phyloP scores from a whole-genome alignment of 148 eudicot species.

The Amaranthus palmeri region DNA sequence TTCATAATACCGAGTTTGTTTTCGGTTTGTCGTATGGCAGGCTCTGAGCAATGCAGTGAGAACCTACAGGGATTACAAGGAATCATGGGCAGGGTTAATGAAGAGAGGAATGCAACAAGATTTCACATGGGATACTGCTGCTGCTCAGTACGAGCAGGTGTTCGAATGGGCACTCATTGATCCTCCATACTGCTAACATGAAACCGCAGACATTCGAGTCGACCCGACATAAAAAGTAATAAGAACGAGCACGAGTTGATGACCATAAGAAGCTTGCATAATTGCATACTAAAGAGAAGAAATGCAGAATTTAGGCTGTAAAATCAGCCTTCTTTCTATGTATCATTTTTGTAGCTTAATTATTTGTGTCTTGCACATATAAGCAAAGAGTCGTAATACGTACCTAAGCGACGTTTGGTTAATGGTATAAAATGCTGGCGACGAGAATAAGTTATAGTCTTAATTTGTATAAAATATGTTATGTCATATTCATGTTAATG shows the following conservation, averaged over 20 bases:
- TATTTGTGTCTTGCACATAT: neutral
- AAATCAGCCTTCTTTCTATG: neutral
- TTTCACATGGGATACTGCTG: slow-evolving; percentile 90
- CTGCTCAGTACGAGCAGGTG: slow-evolving; percentile 78
- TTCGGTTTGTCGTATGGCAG: slow-evolving; percentile 28
- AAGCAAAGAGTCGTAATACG: neutral
- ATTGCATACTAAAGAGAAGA: neutral
- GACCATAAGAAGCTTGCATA: neutral
- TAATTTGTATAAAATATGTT: too few relatives aligned
- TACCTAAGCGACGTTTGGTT: too few relatives aligned
- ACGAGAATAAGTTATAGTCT: too few relatives aligned
- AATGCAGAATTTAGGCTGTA: neutral
- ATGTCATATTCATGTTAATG: too few relatives aligned
- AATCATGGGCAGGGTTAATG: slow-evolving; percentile 87
- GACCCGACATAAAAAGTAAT: neutral
- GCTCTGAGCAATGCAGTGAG: slow-evolving; percentile 45
- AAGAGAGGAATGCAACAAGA: slow-evolving; percentile 86
- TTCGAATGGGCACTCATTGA: slow-evolving; percentile 82
- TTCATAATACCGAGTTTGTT: neutral
- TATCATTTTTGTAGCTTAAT: slow-evolving; percentile 13
- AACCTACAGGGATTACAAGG: slow-evolving; percentile 68
- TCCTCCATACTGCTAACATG: slow-evolving; percentile 55
- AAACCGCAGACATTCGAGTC: neutral
- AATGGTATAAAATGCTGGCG: too few relatives aligned
- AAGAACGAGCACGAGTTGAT: neutral